Base-by-base conservation (phyloP, 1,139 yeast species). In the Meyerozyma smithsonii region DNA sequence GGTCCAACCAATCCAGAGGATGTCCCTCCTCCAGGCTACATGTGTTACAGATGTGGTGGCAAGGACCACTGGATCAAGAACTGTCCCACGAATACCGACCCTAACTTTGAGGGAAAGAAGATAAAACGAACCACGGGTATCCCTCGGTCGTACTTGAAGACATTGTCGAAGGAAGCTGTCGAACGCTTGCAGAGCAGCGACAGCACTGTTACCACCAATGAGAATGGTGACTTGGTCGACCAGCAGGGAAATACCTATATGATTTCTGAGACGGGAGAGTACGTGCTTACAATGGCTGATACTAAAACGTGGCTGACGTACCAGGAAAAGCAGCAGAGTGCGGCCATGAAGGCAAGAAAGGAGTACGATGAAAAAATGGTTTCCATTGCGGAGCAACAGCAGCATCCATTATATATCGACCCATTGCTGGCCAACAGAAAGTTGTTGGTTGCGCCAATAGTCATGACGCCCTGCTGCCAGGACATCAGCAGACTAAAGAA, bases 11-110 rank as follows among this genome's bases (percentile, higher is more conserved):
- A 59, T 32, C 64, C 75, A 30, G 90, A 79, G 48, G 85, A 83
- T 48, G 79, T 85, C 6, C 96, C 97, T 4, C 98, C 98, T 1
- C 92, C 96, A 4, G 96, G 96, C 1, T 92, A 92, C 55, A 84
- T 90, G 56, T 92, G 98, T 60, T 90, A 92, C 60, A 74, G 97
- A 58, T 92, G 99, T 67, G 98, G 98, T 39, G 89, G 87, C 36
- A 87, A 89, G 60, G 96, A 92, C 46, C 99, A 92, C 61, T 90
- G 95, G 92, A 90, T 94, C 46, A 86, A 86, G 54, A 88, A 89
- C 50, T 92, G 98, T 66, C 98, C 98, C 0, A 88, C 96, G 2
- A 85, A 86, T 51, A 80, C 79, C 41, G 98, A 92, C 61, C 96
- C 97, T 4, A 85, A 81, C 52, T 89, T 89, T 74, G 97, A 92